Evolutionary conservation across 306 rosid genomes (phyloP), one percentile per base, ranked within the genome.

Genomic region (Cucumis melo): DNA sequence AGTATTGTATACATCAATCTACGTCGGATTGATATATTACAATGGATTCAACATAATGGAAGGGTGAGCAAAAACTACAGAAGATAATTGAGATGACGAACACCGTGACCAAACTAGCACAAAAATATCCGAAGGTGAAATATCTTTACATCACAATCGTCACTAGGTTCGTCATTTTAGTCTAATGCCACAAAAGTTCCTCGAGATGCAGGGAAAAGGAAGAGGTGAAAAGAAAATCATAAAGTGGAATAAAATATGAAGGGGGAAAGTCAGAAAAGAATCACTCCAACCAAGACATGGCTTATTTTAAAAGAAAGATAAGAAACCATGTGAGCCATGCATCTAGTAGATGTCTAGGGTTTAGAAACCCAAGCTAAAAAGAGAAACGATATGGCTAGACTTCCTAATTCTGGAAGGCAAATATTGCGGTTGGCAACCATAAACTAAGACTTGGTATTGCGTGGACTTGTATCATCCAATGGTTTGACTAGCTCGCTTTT

Each of bases 241-340:
- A 14, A 41, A 71, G n/a, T 46, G 76, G 42, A 48, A 71, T 71
- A 46, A 71, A 48, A 71, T 24, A 48, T 70, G 54, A 48, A 71
- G 36, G 32, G 57, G 78, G 5, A 66, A 72, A n/a, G 75, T 48
- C 39, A 76, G 10, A 70, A 58, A 61, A 65, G 73, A 80, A 86
- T 82, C 82, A 85, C 91, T 54, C 77, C 48, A 67, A 86, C 86
- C 90, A 85, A 89, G 91, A 81, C 72, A 68, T 81, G 76, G 79
- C 89, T 81, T 86, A 71, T 77, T 38, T 77, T 53, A 63, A 58
- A 73, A 41, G 76, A 65, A 73, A 32, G 82, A 78, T 55, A 65
- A 82, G 83, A 78, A 77, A 83, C 84, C 95, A 93, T 82, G 98
- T 93, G 95, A 79, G 87, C 55, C 65, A 64, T 85, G 92, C 84